A percentile compares a stretch with the other conserved stretches of the same genome.
These are phyloP conservation scores for Recurvomyces mirabilis DNA, from an alignment of 495 filamentous ascomycete species.

Conservation along the genomic window DNA sequence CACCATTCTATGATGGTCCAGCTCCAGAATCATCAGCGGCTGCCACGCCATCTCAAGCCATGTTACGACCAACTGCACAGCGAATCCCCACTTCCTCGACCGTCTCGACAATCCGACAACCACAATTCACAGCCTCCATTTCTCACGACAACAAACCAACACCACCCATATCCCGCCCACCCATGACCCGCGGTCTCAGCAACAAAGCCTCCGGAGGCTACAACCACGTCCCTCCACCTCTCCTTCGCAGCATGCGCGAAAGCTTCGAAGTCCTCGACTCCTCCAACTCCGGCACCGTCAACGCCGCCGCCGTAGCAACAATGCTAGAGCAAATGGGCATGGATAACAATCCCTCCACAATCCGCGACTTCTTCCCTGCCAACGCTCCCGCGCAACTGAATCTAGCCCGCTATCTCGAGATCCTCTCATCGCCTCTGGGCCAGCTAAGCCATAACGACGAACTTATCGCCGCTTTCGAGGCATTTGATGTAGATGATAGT, in stretches of 20 bases:
- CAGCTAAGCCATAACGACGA: constrained; percentile 64
- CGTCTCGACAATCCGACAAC: constrained; percentile 7
- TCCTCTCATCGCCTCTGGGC: constrained; percentile 58
- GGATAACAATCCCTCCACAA: constrained; percentile 43
- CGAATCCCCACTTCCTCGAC: constrained; percentile 11
- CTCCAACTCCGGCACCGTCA: constrained; percentile 64
- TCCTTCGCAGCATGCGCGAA: constrained; percentile 51
- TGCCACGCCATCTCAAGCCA: background rate
- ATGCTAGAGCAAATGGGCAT: constrained; percentile 66
- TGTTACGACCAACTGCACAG: constrained; percentile 9
- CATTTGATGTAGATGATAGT: constrained; percentile 91
- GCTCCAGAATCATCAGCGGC: background rate
- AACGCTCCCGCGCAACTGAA: constrained; percentile 35
- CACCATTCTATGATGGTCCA: background rate
- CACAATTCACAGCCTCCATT: constrained; percentile 3
- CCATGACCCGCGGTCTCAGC: constrained; percentile 10
- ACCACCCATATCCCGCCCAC: constrained; percentile 3
- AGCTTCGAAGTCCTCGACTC: constrained; percentile 79
- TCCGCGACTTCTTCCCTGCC: constrained; percentile 68
- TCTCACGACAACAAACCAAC: background rate
- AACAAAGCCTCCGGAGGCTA: constrained; percentile 13
- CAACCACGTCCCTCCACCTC: constrained; percentile 26
- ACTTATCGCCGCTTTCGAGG: constrained; percentile 74
- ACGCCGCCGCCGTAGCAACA: constrained; percentile 64
- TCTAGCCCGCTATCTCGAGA: constrained; percentile 72